Conservation (phyloP, 2,329 filamentous ascomycete genomes). For the Cladosporium sp. region DNA sequence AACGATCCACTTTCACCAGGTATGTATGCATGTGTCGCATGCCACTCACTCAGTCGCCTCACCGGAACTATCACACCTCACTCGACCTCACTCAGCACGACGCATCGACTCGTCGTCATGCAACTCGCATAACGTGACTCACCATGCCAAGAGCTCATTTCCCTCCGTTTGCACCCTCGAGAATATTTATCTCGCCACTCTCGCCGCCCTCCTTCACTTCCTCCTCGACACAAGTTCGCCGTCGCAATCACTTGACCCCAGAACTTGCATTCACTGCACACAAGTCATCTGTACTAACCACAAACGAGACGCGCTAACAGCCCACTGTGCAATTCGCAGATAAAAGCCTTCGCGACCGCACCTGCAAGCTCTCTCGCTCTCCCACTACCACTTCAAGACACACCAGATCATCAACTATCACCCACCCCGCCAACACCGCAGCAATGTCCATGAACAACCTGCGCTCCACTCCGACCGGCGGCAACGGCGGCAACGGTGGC, state of each 20-base stretch:
- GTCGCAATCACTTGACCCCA: no score
- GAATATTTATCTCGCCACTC: not conserved
- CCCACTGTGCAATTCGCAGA: no score
- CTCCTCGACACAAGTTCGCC: not conserved
- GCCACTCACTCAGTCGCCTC: no score
- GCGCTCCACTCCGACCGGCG: conserved; percentile 6
- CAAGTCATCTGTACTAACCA: no score
- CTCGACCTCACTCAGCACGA: not conserved
- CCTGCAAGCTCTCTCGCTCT: not conserved
- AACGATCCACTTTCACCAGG: no score
- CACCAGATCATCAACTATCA: not conserved
- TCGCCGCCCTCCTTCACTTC: not conserved
- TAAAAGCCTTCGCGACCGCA: not conserved
- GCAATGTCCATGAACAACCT: conserved; percentile 4
- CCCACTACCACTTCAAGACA: not conserved
- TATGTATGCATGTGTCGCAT: no score
- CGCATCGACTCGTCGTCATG: no score
- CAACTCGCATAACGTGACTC: no score
- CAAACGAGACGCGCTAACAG: no score
- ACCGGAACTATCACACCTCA: not conserved
- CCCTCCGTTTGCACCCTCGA: no score
- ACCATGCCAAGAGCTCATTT: not conserved
- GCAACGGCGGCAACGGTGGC: not conserved
- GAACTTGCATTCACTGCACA: no score
- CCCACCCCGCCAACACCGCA: conserved; percentile 2